A percentile compares a stretch with the other conserved stretches of the same genome.
phyloP scores from a whole-genome alignment of 495 filamentous ascomycete species.

The Xylaria curta region DNA sequence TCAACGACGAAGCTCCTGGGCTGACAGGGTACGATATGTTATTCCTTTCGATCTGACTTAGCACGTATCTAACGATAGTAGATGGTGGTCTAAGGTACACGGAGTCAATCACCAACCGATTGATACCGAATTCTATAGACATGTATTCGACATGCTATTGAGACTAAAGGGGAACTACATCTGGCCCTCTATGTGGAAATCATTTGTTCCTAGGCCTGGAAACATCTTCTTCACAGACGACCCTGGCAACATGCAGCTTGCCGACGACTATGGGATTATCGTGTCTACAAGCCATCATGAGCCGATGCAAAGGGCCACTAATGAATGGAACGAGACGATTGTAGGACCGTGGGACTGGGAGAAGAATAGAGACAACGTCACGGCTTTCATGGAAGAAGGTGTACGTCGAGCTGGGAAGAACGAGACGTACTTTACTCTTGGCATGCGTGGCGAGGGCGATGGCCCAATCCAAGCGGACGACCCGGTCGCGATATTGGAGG shows the following conservation, averaged over 20 bases:
- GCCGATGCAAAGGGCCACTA: slow-evolving; percentile 67
- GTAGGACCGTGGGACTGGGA: slow-evolving; percentile 64
- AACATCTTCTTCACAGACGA: slow-evolving; percentile 69
- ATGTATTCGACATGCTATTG: slow-evolving; percentile 69
- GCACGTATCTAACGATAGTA: slow-evolving; percentile 51
- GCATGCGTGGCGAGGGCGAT: slow-evolving; percentile 70
- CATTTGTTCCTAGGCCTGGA: slow-evolving; percentile 25
- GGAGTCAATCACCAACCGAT: slow-evolving; percentile 21
- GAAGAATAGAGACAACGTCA: slow-evolving; percentile 60
- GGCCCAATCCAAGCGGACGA: slow-evolving; percentile 57
- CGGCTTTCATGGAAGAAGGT: slow-evolving; percentile 62
- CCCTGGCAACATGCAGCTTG: slow-evolving; percentile 60
- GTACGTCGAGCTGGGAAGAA: slow-evolving; percentile 60
- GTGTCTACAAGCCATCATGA: slow-evolving; percentile 71
- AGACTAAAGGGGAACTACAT: slow-evolving; percentile 69
- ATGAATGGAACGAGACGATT: slow-evolving; percentile 61
- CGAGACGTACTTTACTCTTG: slow-evolving; percentile 64
- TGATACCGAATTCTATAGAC: slow-evolving; percentile 62
- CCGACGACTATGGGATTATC: slow-evolving; percentile 69
- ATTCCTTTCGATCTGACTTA: slow-evolving; percentile 46
- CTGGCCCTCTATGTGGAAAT: slow-evolving; percentile 71
- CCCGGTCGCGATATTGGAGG: slow-evolving; percentile 51
- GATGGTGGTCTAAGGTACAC: slow-evolving; percentile 23
- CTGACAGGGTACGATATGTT: slow-evolving; percentile 59
- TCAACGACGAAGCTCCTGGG: slow-evolving; percentile 71